Evolutionary conservation across 2,329 filamentous ascomycete genomes (phyloP), one percentile per base, ranked within the genome.

Genomic region (Penicillium capsulatum): DNA sequence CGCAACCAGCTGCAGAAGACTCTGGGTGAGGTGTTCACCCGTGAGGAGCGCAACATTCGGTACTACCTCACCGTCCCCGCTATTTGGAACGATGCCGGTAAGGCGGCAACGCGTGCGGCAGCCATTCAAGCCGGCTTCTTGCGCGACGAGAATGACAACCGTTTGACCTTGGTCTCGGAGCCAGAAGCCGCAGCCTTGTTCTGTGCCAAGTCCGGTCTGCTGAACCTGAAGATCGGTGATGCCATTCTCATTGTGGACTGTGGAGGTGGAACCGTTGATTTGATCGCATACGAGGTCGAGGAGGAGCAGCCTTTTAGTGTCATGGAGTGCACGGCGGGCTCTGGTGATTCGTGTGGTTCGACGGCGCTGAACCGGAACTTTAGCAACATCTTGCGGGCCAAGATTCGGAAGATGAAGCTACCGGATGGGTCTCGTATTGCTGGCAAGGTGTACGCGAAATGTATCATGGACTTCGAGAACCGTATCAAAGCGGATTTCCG

Each of bases 401-500:
- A 97, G 76, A 97, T 98, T 58, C 80, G 91, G 54, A 97, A 97
- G 75, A 97, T 97, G 92, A 97, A 97, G 71, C 76, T 98, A 31
- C 90, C 92, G 1, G 91, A 97, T 61, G 91, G 90, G 32, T 96
- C 91, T 54, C 94, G 91, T 71, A 97, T 89, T 2, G 91, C 92
- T n/a, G 91, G 91, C 30, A 89, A 91, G 67, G 92, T 98, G 38
- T 97, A 97, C 67, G 91, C 91, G 53, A 97, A 97, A 73, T 97
- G 91, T 67, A 97, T 98, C 69, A 97, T 97, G 91, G 92, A 98
- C 69, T 98, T 98, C 59, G 92, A 98, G 74, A 97, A 97, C 78
- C 78, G 92, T 66, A 96, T 98, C 78, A 98, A 98, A 76, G 92
- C 92, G 34, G 92, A 97, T 67, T 98, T 98, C 83, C 82, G 92